phyloP scores from a whole-genome alignment of 331 rosid species.

The Malus hybrid region DNA sequence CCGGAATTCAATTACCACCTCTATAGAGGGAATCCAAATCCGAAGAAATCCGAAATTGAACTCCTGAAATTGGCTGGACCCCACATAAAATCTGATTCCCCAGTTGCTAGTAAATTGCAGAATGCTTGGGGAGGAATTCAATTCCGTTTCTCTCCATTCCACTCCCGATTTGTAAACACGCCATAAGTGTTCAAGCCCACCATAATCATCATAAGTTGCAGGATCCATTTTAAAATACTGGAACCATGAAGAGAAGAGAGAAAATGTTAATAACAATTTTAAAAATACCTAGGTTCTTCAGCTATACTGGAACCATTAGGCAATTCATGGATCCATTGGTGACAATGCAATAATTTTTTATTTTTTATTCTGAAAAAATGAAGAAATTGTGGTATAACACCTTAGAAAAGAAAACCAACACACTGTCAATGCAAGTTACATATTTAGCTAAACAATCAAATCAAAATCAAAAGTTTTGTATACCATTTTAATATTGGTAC shows the following conservation, averaged over 20 bases:
- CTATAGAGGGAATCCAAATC: too few species aligned
- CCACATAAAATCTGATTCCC: too few species aligned
- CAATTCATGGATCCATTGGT: neutral
- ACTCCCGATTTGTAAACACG: too few species aligned
- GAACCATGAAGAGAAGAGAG: constrained; percentile 14
- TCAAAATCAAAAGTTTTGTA: neutral
- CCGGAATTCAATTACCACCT: too few species aligned
- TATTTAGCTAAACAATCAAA: neutral
- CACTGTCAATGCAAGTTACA: neutral
- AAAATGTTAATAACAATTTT: constrained; percentile 11
- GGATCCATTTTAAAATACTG: constrained; percentile 97
- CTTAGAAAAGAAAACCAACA: neutral
- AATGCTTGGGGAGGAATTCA: too few species aligned
- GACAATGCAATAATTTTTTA: neutral
- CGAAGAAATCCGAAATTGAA: too few species aligned
- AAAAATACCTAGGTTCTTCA: neutral
- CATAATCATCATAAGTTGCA: constrained; percentile 57
- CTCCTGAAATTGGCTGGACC: too few species aligned
- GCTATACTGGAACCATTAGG: neutral
- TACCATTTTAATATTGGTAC: neutral
- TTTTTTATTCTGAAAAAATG: neutral
- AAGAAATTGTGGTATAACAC: neutral
- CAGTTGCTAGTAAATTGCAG: too few species aligned
- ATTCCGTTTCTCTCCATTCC: too few species aligned
- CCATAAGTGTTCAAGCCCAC: constrained; percentile 78